These are phyloP conservation scores for Lichina pygmaea DNA, from an alignment of 495 filamentous ascomycete species.

Conservation along the genomic window DNA sequence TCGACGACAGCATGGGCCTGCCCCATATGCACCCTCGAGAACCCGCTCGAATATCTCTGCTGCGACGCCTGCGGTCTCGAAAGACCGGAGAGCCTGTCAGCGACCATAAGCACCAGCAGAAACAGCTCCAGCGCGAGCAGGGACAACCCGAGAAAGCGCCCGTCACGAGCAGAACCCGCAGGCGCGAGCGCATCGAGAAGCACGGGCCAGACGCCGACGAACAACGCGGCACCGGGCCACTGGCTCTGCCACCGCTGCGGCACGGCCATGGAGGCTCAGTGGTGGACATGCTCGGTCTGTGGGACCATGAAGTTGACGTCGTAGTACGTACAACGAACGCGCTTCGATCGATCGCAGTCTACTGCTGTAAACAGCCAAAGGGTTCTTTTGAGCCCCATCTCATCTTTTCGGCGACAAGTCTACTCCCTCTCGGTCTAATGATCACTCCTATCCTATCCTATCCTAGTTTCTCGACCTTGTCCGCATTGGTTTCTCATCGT, in stretches of 20 bases:
- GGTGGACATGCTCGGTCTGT: constrained; percentile 55
- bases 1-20: constrained; percentile 27
- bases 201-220: no score
- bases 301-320: constrained; percentile 30
- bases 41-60: constrained; percentile 35
- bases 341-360: background rate
- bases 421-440: no score
- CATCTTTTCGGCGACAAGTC: no score
- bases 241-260: constrained; percentile 49
- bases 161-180: no score
- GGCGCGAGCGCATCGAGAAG: no score
- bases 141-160: background rate
- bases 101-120: background rate
- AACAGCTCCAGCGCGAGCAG: no score
- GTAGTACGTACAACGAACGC: background rate
- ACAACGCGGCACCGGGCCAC: constrained; percentile 2
- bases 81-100: constrained; percentile 9
- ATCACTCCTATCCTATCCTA: no score
- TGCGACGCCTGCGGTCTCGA: constrained; percentile 60
- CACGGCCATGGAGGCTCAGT: constrained; percentile 37
- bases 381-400: no score
- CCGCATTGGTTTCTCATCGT: no score
- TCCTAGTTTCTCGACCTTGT: no score
- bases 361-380: no score
- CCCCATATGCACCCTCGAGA: constrained; percentile 56